phyloP scores from a whole-genome alignment of 345 rosid species.

The Populus davidiana region DNA sequence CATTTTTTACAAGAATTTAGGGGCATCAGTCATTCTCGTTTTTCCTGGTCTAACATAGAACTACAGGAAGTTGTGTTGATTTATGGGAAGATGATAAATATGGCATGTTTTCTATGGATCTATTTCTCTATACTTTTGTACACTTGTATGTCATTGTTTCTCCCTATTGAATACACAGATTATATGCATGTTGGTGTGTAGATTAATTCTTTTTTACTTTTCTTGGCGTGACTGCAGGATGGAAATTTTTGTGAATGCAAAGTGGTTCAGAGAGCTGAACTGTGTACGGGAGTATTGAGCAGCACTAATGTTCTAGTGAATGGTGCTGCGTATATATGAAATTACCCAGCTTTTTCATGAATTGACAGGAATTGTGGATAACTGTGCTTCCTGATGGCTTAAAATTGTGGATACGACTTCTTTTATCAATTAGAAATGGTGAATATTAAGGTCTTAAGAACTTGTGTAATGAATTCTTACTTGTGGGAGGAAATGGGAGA shows the following conservation, averaged over 20 bases:
- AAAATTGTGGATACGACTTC: conserved; percentile 36
- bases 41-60: not conserved
- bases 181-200: not conserved
- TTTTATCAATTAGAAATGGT: conserved; percentile 15
- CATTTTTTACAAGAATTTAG: not conserved
- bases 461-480: conserved; percentile 11
- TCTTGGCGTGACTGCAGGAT: conserved; percentile 7
- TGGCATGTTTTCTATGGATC: not conserved
- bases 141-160: not conserved
- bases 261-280: conserved; percentile 1
- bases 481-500: conserved; percentile 9
- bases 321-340: conserved; percentile 13
- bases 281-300: conserved; percentile 4
- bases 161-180: not conserved
- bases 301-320: conserved; percentile 2
- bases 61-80: not conserved
- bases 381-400: conserved; percentile 21
- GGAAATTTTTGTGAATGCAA: conserved; percentile 33
- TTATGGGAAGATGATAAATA: not conserved
- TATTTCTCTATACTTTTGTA: not conserved
- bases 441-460: conserved; percentile 20
- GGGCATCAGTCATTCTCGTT: not conserved
- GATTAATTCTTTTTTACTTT: not conserved
- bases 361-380: conserved; percentile 33
- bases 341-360: conserved; percentile 2